Conservation (phyloP, 106 monocot genomes). For the Chionographis japonica region DNA sequence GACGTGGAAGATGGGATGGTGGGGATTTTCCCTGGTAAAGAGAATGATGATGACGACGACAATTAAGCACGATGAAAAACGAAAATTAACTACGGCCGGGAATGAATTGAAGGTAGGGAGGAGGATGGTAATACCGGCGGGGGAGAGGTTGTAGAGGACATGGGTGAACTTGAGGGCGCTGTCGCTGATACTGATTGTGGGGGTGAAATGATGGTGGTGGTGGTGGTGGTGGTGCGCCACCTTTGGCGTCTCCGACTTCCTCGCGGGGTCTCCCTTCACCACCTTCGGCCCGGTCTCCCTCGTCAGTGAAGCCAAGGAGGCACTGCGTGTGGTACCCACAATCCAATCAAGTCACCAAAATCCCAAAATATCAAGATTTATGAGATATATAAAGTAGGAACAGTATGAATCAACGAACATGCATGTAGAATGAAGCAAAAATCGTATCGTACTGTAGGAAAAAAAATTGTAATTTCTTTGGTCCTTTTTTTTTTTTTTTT, state of each 20-base stretch:
- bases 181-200: slow-evolving; percentile 70
- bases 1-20: too few species aligned
- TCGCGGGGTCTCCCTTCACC: slow-evolving; percentile 86
- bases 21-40: too few species aligned
- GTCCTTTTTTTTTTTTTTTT: too few species aligned
- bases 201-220: slow-evolving; percentile 43
- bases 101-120: too few species aligned
- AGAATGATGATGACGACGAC: too few species aligned
- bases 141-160: slow-evolving; percentile 97
- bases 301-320: slow-evolving; percentile 91
- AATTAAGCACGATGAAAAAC: too few species aligned
- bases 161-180: slow-evolving; percentile 97
- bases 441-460: too few species aligned
- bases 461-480: too few species aligned
- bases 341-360: background rate
- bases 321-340: slow-evolving; percentile 31
- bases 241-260: slow-evolving; percentile 56
- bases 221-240: slow-evolving; percentile 46
- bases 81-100: too few species aligned
- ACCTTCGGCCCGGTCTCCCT: slow-evolving; percentile 89
- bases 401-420: too few species aligned
- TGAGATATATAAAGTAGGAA: background rate
- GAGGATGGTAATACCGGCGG: slow-evolving; percentile 44
- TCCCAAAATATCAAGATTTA: background rate
- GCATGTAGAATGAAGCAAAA: too few species aligned